A percentile compares a stretch with the other conserved stretches of the same genome.
Evolutionary conservation across 768 basidiomycete species (phyloP).

Genomic region (Thelephora aurantiotincta): DNA sequence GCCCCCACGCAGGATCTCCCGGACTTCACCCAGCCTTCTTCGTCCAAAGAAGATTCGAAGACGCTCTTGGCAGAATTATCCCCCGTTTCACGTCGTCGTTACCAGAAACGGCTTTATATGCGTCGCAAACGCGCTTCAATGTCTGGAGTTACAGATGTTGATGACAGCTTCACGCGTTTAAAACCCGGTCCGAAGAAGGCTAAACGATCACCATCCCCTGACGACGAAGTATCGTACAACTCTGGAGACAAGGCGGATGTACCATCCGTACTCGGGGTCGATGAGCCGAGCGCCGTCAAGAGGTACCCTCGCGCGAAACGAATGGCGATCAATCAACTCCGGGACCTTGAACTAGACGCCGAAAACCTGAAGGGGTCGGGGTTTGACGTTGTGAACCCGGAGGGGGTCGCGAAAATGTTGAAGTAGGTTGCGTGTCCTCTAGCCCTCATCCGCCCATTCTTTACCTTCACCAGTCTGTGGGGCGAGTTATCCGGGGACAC

Average conservation of each 20-base stretch:
- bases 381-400: constrained; percentile 35
- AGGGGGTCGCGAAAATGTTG: constrained; percentile 24
- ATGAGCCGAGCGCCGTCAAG: constrained; percentile 4
- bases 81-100: constrained; percentile 37
- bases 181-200: constrained; percentile 25
- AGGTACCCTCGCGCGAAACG: constrained; percentile 28
- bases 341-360: constrained; percentile 29
- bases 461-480: constrained; percentile 14
- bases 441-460: not conserved
- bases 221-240: constrained; percentile 1
- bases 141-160: constrained; percentile 18
- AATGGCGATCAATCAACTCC: constrained; percentile 22
- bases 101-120: constrained; percentile 58
- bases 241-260: constrained; percentile 1
- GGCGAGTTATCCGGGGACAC: constrained; percentile 16
- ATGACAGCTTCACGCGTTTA: constrained; percentile 18
- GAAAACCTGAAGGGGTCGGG: constrained; percentile 26
- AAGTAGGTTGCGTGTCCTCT: constrained; percentile 18
- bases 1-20: no score
- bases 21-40: no score
- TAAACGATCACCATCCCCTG: not conserved
- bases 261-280: constrained; percentile 5
- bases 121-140: constrained; percentile 47
- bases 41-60: no score
- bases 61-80: constrained; percentile 16